Percentiles rank a stretch among this genome's conserved stretches.
These are phyloP conservation scores for Dactylorhiza incarnata DNA, from an alignment of 106 monocot genomes.

Conservation along the genomic window DNA sequence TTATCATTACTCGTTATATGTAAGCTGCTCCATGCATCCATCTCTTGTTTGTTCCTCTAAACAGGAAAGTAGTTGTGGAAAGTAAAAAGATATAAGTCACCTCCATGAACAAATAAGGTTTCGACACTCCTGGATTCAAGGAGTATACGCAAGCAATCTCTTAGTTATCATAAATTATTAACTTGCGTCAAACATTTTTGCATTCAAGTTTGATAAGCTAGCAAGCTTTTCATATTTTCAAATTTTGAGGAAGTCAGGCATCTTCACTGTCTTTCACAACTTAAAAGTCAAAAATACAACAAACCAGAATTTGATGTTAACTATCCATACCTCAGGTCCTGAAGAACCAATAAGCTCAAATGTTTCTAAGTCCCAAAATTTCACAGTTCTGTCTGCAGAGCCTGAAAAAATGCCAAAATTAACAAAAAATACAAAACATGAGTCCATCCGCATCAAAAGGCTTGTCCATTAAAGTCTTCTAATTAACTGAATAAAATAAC, in stretches of 20 bases:
- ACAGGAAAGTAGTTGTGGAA: no score
- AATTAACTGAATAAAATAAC: background rate
- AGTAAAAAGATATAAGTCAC: no score
- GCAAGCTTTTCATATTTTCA: background rate
- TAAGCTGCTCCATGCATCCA: no score
- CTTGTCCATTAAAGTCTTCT: background rate
- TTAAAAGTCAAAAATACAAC: background rate
- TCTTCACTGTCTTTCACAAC: background rate
- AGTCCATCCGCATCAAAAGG: background rate
- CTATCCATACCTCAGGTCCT: slow-evolving; percentile 67
- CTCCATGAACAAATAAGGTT: background rate
- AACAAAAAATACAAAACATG: background rate
- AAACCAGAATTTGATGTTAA: background rate
- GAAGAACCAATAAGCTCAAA: slow-evolving; percentile 94
- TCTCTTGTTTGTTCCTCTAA: no score
- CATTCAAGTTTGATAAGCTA: background rate
- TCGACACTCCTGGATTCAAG: background rate
- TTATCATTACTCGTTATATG: no score
- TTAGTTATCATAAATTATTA: background rate
- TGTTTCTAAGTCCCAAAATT: slow-evolving; percentile 95
- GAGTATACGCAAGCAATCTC: background rate
- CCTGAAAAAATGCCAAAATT: slow-evolving; percentile 36
- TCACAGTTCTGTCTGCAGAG: slow-evolving; percentile 71
- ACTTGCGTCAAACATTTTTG: background rate
- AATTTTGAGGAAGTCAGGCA: background rate